A percentile compares a stretch with the other conserved stretches of the same genome.
phyloP scores from a whole-genome alignment of 805 yeast species.

The Yarrowia keelungensis region DNA sequence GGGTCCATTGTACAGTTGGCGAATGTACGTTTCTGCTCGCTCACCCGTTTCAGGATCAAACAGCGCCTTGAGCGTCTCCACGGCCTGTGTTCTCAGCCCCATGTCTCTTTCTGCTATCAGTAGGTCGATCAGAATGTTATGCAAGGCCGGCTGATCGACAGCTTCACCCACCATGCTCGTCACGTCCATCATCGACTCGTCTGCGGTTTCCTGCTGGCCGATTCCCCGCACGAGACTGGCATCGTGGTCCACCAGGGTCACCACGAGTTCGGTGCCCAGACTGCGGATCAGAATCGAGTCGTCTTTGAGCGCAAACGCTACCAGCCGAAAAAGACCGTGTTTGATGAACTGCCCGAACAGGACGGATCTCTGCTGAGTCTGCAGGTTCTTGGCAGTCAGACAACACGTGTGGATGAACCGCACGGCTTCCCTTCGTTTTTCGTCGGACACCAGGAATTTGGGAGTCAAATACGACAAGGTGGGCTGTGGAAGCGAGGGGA shows the following conservation, averaged over 20 bases:
- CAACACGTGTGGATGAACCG: conserved; percentile 81
- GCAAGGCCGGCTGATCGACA: conserved; percentile 36
- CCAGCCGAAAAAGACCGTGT: conserved; percentile 71
- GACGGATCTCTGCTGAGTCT: conserved; percentile 63
- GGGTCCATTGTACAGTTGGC: conserved; percentile 17
- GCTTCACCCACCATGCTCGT: conserved; percentile 9
- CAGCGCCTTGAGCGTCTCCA: conserved; percentile 78
- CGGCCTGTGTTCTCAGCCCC: conserved; percentile 81
- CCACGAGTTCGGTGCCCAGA: conserved; percentile 79
- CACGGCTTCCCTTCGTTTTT: conserved; percentile 70
- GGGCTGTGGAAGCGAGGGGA: conserved; percentile 10
- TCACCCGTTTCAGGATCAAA: conserved; percentile 59
- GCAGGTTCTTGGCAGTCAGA: conserved; percentile 71
- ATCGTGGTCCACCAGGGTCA: conserved; percentile 84
- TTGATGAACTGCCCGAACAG: conserved; percentile 70
- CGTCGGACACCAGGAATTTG: conserved; percentile 1
- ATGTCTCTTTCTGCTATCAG: conserved; percentile 67
- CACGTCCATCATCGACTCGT: conserved; percentile 31
- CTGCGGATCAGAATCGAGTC: conserved; percentile 59
- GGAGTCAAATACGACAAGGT: conserved; percentile 22
- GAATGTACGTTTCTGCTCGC: conserved; percentile 17
- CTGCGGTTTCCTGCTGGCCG: conserved; percentile 5
- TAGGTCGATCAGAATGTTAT: conserved; percentile 58
- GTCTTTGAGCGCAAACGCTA: conserved; percentile 73
- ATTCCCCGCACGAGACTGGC: conserved; percentile 58